Base-by-base conservation (phyloP, 345 rosid genomes). In the Moricandia moricandioides region DNA sequence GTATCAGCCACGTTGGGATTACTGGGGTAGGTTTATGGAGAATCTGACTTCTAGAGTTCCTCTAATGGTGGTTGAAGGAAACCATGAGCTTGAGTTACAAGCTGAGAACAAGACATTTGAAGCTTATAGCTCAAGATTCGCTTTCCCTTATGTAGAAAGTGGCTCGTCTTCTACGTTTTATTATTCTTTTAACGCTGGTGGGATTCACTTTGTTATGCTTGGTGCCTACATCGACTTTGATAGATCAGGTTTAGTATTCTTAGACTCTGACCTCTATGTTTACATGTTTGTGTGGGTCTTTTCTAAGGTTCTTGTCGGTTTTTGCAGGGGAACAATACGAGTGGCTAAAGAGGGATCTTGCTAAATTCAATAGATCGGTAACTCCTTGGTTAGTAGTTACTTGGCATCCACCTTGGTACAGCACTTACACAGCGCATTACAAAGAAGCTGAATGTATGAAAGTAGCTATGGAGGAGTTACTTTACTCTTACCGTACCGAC, bases 381-480 rank as follows among this genome's bases (percentile, higher is more conserved):
- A 92, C 97, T 24, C 97, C 97, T 45, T 95, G 97, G 99, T 60
- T 90, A 62, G 84, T 92, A 78, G 97, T 89, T 79, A 74, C 90
- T 40, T 92, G 97, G 96, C 96, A 88, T 45, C 72, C 93, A 62
- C 96, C 97, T 33, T 95, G 99, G 99, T 95, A 92, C 58, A 88
- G 93, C 77, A 77, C 97, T 71, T 92, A 88, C 69, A 83, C 67
- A 10, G 86, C 89, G 10, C 97, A 90, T 83, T 95, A 92, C 77
- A 86, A 93, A 81, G 99, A 89, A 74, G 97, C 90, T 6, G 97
- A 94, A 75, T 91, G 98, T 73, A 91, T 95, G 97, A 86, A 88
- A 80, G 86, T 86, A 69, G 91, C 86, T 58, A 82, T 95, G 93
- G 97, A 95, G 73, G 93, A 90, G 17, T 74, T 92, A 55, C 87